Conservation (phyloP, 169 alveolate genomes). For the Babesia divergens region DNA sequence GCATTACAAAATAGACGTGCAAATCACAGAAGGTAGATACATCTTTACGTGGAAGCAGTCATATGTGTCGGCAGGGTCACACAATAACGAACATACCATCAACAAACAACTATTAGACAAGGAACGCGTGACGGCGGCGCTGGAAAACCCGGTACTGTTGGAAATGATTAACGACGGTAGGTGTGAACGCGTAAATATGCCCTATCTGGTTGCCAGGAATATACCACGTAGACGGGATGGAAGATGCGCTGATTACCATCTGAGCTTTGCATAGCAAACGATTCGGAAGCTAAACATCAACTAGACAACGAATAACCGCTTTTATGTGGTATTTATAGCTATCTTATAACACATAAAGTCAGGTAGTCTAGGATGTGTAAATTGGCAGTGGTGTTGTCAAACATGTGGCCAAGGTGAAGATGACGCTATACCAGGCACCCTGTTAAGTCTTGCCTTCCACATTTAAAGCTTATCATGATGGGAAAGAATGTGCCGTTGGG, state of each 20-base stretch:
- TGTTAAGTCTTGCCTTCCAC: too few relatives aligned
- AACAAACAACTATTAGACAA: constrained; percentile 94
- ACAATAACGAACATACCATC: constrained; percentile 84
- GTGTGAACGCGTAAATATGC: not conserved
- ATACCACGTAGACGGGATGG: not conserved
- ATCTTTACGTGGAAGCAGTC: not conserved
- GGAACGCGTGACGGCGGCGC: constrained; percentile 96
- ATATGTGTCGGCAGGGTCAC: constrained; percentile 81
- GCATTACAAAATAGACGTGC: constrained; percentile 78
- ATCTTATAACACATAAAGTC: too few relatives aligned
- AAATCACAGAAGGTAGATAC: constrained; percentile 47
- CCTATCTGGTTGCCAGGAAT: not conserved
- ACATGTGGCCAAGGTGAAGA: too few relatives aligned
- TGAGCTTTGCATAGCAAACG: too few relatives aligned
- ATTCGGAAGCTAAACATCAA: too few relatives aligned
- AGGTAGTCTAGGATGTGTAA: too few relatives aligned
- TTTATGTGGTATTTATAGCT: too few relatives aligned
- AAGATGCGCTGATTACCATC: not conserved
- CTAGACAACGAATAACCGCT: not conserved
- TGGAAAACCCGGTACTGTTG: constrained; percentile 85
- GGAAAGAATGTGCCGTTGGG: not conserved
- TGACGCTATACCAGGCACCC: too few relatives aligned
- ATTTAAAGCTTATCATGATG: not conserved
- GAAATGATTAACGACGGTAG: constrained; percentile 75
- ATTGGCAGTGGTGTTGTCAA: too few relatives aligned